Percentiles rank a stretch among this genome's conserved stretches.
Conservation (phyloP, 805 yeast species). For the Hemisphaericaspora nanyangensis region DNA sequence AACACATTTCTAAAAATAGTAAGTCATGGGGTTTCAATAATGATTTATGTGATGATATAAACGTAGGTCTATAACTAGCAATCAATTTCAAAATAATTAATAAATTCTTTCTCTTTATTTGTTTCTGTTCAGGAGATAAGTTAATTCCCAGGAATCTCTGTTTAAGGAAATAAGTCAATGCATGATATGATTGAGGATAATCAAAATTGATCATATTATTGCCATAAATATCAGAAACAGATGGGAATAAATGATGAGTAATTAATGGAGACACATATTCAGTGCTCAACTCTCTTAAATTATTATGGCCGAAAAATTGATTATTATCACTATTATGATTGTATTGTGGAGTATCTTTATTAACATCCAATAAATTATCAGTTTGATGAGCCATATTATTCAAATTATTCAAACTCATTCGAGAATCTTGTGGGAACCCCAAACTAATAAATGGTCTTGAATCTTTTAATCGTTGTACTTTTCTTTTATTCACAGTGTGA, state of each 20-base stretch:
- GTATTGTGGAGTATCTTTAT: not conserved
- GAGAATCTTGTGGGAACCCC: slow-evolving; percentile 19
- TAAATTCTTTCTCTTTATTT: slow-evolving; percentile 28
- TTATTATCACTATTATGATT: slow-evolving; percentile 5
- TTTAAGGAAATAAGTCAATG: slow-evolving; percentile 52
- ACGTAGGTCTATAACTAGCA: slow-evolving; percentile 70
- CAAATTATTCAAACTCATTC: slow-evolving; percentile 5
- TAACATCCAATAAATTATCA: slow-evolving; percentile 8
- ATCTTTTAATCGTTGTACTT: slow-evolving; percentile 15
- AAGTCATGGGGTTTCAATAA: slow-evolving; percentile 65
- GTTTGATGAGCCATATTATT: slow-evolving; percentile 8
- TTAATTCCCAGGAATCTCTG: slow-evolving; percentile 52
- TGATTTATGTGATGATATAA: slow-evolving; percentile 71
- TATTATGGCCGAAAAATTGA: not conserved
- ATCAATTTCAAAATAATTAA: slow-evolving; percentile 50
- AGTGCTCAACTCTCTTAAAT: not conserved
- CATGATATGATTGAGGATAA: slow-evolving; percentile 62
- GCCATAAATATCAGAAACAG: slow-evolving; percentile 47
- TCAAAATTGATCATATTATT: slow-evolving; percentile 50
- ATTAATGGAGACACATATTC: slow-evolving; percentile 57
- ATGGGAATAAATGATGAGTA: slow-evolving; percentile 52
- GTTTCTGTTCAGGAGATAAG: slow-evolving; percentile 25
- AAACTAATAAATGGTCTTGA: slow-evolving; percentile 42
- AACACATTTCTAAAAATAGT: slow-evolving; percentile 46
- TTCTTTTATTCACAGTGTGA: slow-evolving; percentile 5